These are phyloP conservation scores for Entomortierella chlamydospora DNA, from an alignment of 192 early-diverging fungal species.

Conservation along the genomic window DNA sequence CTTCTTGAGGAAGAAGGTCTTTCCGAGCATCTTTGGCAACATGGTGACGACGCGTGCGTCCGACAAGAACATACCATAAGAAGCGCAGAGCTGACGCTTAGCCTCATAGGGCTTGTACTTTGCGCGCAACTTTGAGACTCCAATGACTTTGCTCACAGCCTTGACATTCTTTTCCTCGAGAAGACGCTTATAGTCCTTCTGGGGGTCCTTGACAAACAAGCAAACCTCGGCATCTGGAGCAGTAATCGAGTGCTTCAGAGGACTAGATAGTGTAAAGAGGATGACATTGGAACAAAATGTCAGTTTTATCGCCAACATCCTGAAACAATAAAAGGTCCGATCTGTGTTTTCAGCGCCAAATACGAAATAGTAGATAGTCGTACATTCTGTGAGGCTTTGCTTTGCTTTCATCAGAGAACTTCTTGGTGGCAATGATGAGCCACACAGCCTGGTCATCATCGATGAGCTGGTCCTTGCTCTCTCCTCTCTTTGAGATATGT, in stretches of 20 bases:
- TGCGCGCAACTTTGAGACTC: constrained; percentile 78
- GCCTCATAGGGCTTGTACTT: constrained; percentile 87
- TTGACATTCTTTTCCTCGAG: constrained; percentile 72
- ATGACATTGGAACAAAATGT: neutral
- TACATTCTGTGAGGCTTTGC: constrained; percentile 81
- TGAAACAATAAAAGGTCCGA: no score
- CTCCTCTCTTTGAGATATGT: constrained; percentile 51
- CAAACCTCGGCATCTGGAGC: constrained; percentile 80
- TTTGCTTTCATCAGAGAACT: constrained; percentile 66
- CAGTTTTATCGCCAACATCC: no score
- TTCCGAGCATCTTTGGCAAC: constrained; percentile 85
- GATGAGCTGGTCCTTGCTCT: constrained; percentile 62
- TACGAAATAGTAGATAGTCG: constrained; percentile 5
- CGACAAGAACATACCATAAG: constrained; percentile 89
- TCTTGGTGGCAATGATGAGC: constrained; percentile 77
- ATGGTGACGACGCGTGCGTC: constrained; percentile 84
- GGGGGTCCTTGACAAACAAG: constrained; percentile 89
- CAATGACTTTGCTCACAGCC: constrained; percentile 78
- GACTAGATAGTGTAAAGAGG: constrained; percentile 54
- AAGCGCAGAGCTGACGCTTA: constrained; percentile 75
- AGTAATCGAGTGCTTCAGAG: constrained; percentile 75
- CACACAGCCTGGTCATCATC: constrained; percentile 66
- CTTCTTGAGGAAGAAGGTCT: constrained; percentile 85
- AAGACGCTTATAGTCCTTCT: constrained; percentile 80
- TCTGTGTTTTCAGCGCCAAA: no score